Evolutionary conservation across 352 stramenopile genomes (phyloP).

Genomic region (Phytophthora pistaciae): DNA sequence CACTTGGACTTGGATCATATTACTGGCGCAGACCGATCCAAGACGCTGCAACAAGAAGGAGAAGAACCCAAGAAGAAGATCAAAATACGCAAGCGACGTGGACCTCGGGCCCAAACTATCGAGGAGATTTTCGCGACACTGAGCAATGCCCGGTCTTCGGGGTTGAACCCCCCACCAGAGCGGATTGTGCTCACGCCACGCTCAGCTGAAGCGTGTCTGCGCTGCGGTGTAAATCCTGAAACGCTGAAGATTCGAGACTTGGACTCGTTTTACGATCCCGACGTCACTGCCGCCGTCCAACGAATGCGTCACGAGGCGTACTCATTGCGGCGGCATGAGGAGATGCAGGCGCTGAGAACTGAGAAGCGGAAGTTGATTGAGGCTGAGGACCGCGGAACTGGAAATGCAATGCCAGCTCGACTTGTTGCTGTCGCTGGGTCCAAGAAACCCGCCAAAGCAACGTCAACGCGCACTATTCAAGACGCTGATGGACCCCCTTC

Average conservation of each 20-base stretch:
- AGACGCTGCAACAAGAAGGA: conserved; percentile 8
- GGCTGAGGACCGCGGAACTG: conserved; percentile 41
- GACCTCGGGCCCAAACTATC: conserved; percentile 65
- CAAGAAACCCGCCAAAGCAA: conserved; percentile 20
- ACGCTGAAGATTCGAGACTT: conserved; percentile 93
- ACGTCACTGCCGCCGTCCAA: conserved; percentile 87
- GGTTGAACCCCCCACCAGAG: conserved; percentile 73
- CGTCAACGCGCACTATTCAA: neutral
- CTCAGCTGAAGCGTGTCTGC: conserved; percentile 91
- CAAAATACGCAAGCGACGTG: conserved; percentile 74
- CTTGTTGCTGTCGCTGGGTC: conserved; percentile 14
- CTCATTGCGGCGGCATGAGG: conserved; percentile 90
- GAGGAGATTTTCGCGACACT: conserved; percentile 85
- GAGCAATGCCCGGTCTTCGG: conserved; percentile 73
- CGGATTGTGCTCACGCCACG: conserved; percentile 89
- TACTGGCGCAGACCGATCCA: neutral
- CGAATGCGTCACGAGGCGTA: conserved; percentile 94
- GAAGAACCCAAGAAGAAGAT: conserved; percentile 47
- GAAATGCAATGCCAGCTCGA: conserved; percentile 3
- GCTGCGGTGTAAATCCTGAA: conserved; percentile 92
- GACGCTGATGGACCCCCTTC: conserved; percentile 6
- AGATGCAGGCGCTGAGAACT: conserved; percentile 88
- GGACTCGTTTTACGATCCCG: conserved; percentile 91
- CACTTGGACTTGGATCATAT: conserved; percentile 43
- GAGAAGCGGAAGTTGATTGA: conserved; percentile 85